Evolutionary conservation across 768 basidiomycete genomes (phyloP), one percentile per base, ranked within the genome.

Genomic region (Hypsizygus marmoreus): DNA sequence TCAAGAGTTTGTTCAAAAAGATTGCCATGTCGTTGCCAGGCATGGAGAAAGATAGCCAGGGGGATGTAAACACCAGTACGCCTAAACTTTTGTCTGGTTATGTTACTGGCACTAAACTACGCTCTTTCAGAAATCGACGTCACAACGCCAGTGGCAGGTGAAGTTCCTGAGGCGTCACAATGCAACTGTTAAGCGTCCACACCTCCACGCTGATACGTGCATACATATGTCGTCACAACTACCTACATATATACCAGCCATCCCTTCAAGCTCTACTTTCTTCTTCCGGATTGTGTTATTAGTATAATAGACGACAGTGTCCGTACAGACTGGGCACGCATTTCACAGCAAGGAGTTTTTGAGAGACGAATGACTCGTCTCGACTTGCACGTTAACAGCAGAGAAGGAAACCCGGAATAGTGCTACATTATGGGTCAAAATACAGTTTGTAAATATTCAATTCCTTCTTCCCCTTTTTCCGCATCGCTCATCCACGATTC

Each of bases 1-100:
- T 99, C 50, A 99, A 99, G 75, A 91, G 91, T 55, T 68, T 99
- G 55, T 99, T 99, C 79, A 95, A 97, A 75, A 98, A 98, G 77
- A 99, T 99, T 55, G 97, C 97, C 1, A 85, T 98, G 86, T 94
- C 94, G 2, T 70, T 99, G 39, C 95, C 97, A 14, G 97, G 97
- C 10, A 94, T 94, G 82, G 92, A 95, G 59, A 92, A 88, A 64
- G 90, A 86, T 26, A 74, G 58, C 17, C 83, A 85, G 53, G 70
- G 65, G 30, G 78, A 85, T 51, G 59, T 74, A n/a, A 80, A 78
- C 46, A 75, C 76, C 33, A 81, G 79, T 79, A 56, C 47, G 73
- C 58, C 23, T 25, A 24, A 64, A 60, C 35, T 37, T 14, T 11
- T 22, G 19, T 16, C 4, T 36, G 35, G 4, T n/a, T 33, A 33